These are phyloP conservation scores for Fomitopsis schrenkii DNA, from an alignment of 1,284 basidiomycete species.

Conservation along the genomic window DNA sequence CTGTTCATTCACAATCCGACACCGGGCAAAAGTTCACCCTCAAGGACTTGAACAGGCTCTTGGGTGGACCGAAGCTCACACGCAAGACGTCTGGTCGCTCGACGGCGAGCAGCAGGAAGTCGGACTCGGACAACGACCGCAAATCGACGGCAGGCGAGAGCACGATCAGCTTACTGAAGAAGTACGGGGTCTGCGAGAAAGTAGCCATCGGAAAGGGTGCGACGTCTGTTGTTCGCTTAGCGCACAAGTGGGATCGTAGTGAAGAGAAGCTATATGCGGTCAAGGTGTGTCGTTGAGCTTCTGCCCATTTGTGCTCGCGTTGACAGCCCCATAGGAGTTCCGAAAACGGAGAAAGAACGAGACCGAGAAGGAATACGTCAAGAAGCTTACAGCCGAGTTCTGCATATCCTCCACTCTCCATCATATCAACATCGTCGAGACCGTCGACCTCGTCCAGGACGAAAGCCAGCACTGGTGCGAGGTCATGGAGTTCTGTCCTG, in stretches of 20 bases:
- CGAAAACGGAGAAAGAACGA: constrained; percentile 97
- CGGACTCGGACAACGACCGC: constrained; percentile 64
- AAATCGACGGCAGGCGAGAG: constrained; percentile 62
- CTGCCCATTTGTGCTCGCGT: constrained; percentile 5
- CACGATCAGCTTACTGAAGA: constrained; percentile 69
- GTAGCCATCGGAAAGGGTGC: constrained; percentile 97
- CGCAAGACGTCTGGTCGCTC: constrained; percentile 72
- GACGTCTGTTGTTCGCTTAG: constrained; percentile 92
- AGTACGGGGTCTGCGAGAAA: constrained; percentile 97
- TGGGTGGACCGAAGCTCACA: constrained; percentile 60
- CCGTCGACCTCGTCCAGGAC: constrained; percentile 97
- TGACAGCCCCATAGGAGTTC: constrained; percentile 68
- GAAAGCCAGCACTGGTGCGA: constrained; percentile 97
- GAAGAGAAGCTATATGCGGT: constrained; percentile 99
- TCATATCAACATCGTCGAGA: constrained; percentile 96
- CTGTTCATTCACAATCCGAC: constrained; percentile 41
- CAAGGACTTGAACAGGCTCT: constrained; percentile 67
- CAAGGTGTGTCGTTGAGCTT: constrained; percentile 58
- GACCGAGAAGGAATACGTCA: constrained; percentile 98
- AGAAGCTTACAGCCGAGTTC: constrained; percentile 99
- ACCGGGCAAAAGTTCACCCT: constrained; percentile 76
- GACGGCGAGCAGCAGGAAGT: constrained; percentile 57
- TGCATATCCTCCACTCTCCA: constrained; percentile 98
- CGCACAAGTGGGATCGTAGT: constrained; percentile 97
- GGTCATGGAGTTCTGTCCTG: constrained; percentile 99